Evolutionary conservation across 495 filamentous ascomycete species (phyloP).

Genomic region (Acidiella bohemica): DNA sequence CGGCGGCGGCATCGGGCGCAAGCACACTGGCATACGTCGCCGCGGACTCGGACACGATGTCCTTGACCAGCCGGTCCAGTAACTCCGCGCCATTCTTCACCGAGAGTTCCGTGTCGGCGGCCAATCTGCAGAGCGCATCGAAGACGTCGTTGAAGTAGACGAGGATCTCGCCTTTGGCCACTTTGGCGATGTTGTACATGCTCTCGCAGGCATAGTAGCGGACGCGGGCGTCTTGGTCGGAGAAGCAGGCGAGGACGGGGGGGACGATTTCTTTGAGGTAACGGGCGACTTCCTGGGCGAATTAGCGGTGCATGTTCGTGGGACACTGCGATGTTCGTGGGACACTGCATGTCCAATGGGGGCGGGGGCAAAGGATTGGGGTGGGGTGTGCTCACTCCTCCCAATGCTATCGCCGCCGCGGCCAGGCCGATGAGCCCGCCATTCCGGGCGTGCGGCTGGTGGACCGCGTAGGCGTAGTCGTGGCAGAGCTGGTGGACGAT

Average conservation of each 20-base stretch:
- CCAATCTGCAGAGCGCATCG: constrained; percentile 92
- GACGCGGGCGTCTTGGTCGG: constrained; percentile 94
- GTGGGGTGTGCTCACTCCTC: constrained; percentile 62
- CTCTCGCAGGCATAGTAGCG: constrained; percentile 99
- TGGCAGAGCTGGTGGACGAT: constrained; percentile 94
- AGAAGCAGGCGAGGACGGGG: constrained; percentile 95
- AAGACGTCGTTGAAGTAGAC: constrained; percentile 98
- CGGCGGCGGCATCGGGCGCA: constrained; percentile 38
- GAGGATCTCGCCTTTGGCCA: constrained; percentile 92
- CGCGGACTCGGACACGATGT: constrained; percentile 94
- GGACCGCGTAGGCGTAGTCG: constrained; percentile 93
- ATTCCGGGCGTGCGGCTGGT: constrained; percentile 94
- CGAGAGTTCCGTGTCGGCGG: constrained; percentile 88
- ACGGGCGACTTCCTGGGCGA: constrained; percentile 57
- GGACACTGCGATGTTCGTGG: too few relatives aligned
- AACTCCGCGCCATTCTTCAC: constrained; percentile 98
- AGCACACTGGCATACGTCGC: constrained; percentile 88
- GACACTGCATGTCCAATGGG: too few relatives aligned
- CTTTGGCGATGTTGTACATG: constrained; percentile 99
- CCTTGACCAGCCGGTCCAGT: constrained; percentile 89
- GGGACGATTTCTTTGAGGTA: constrained; percentile 90
- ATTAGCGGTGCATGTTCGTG: constrained; percentile 3
- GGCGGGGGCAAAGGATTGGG: too few relatives aligned
- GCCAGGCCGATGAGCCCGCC: constrained; percentile 93
- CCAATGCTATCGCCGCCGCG: constrained; percentile 90